Conservation (phyloP, 108 stramenopile species). For the Aurantiochytrium sp. region DNA sequence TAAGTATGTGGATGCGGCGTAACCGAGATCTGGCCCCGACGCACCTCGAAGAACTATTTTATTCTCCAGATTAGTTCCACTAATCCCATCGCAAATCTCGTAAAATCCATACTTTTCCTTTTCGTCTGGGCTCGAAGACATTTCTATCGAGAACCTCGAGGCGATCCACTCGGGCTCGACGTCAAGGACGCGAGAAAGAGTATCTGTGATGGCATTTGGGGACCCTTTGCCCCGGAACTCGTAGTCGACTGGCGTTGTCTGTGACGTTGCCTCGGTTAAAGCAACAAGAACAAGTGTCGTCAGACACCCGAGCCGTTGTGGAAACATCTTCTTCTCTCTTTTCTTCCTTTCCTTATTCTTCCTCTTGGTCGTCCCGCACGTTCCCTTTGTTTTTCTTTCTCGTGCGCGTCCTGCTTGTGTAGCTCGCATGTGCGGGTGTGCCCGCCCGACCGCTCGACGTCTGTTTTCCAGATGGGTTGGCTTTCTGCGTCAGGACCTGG, state of each 20-base stretch:
- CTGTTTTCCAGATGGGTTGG: too few species aligned
- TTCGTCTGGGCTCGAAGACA: neutral
- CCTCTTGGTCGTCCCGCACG: too few species aligned
- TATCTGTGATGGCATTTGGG: neutral
- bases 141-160: neutral
- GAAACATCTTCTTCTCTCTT: too few species aligned
- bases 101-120: neutral
- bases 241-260: neutral
- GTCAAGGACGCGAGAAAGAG: neutral
- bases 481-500: too few species aligned
- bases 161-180: neutral
- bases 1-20: neutral
- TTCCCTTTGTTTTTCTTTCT: too few species aligned
- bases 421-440: too few species aligned
- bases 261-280: too few species aligned
- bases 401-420: too few species aligned
- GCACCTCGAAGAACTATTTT: neutral
- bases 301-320: too few species aligned
- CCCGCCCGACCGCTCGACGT: too few species aligned
- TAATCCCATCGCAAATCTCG: neutral
- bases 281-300: too few species aligned
- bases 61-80: neutral
- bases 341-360: too few species aligned
- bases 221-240: neutral
- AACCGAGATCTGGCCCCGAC: neutral